Conservation (phyloP, 805 yeast genomes). For the Candida germanica region DNA sequence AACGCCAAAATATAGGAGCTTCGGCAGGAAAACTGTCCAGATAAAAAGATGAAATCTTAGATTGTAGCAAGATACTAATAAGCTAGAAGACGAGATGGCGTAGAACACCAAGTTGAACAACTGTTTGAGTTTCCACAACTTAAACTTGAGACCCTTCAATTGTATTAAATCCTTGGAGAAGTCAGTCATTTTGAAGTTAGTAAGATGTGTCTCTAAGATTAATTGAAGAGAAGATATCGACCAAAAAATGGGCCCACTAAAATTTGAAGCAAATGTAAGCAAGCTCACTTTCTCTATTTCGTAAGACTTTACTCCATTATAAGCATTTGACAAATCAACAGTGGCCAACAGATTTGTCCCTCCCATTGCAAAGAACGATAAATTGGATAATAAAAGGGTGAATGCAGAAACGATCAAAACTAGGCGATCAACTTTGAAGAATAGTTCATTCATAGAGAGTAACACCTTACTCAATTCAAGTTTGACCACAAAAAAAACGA, state of each 20-base stretch:
- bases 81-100: constrained; percentile 53
- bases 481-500: constrained; percentile 32
- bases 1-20: constrained; percentile 70
- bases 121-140: constrained; percentile 31
- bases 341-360: constrained; percentile 91
- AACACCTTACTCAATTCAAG: constrained; percentile 9
- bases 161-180: constrained; percentile 12
- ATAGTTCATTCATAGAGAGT: constrained; percentile 1
- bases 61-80: constrained; percentile 66
- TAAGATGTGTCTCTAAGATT: constrained; percentile 30
- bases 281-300: constrained; percentile 69
- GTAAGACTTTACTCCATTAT: constrained; percentile 79
- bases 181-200: constrained; percentile 11
- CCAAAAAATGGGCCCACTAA: constrained; percentile 86
- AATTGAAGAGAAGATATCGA: constrained; percentile 45
- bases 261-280: constrained; percentile 78
- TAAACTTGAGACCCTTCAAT: constrained; percentile 10
- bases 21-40: constrained; percentile 98
- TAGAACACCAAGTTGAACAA: constrained; percentile 51
- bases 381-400: constrained; percentile 60
- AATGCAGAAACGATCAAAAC: constrained; percentile 29
- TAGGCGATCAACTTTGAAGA: constrained; percentile 14
- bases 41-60: constrained; percentile 85
- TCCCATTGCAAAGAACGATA: constrained; percentile 83
- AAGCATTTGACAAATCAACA: constrained; percentile 85